Evolutionary conservation across 108 stramenopile genomes (phyloP).

Genomic region (Nitzschia putrida): DNA sequence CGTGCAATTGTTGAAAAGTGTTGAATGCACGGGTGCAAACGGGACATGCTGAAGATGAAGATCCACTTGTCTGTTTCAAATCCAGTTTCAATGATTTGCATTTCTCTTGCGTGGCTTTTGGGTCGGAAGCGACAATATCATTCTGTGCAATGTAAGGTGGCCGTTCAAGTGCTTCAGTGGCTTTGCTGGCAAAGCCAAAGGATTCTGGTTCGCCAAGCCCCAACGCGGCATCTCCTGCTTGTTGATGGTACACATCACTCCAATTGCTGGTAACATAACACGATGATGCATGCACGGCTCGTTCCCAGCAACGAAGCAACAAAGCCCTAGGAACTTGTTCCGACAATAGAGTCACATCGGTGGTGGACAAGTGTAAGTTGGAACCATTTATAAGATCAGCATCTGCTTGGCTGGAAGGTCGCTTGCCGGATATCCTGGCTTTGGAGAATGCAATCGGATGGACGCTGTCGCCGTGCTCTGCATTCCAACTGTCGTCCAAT

Average conservation of each 20-base stretch:
- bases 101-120: neutral
- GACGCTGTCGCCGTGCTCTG: conserved; percentile 39
- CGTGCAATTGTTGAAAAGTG: conserved; percentile 2
- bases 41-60: conserved; percentile 21
- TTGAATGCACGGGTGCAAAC: conserved; percentile 27
- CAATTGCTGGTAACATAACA: no score
- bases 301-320: conserved; percentile 44
- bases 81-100: conserved; percentile 21
- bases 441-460: conserved; percentile 30
- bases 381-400: neutral
- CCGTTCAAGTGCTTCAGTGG: no score
- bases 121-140: no score
- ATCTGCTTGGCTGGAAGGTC: neutral
- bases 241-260: no score
- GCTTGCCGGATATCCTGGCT: conserved; percentile 28
- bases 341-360: conserved; percentile 12
- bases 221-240: neutral
- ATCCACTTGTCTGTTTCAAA: no score
- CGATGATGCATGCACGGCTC: conserved; percentile 46
- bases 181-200: neutral
- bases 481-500: conserved; percentile 32
- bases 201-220: no score
- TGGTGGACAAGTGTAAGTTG: conserved; percentile 13
- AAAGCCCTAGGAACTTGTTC: conserved; percentile 28
- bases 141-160: no score